These are phyloP conservation scores for Talaromyces funiculosus DNA, from an alignment of 2,329 filamentous ascomycete genomes.

Conservation along the genomic window DNA sequence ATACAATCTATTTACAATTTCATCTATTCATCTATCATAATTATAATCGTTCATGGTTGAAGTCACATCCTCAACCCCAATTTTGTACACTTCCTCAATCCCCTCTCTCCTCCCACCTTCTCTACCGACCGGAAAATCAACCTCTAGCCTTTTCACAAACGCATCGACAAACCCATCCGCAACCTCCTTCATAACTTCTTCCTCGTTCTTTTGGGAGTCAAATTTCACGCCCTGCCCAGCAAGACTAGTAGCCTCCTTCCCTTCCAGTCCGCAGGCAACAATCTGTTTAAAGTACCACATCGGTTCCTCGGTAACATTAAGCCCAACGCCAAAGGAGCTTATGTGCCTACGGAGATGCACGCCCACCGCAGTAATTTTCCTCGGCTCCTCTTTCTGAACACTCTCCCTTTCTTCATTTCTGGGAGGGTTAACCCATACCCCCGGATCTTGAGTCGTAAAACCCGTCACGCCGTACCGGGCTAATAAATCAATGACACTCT, in stretches of 20 bases:
- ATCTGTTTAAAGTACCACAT: conserved; percentile 68
- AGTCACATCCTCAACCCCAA: conserved; percentile 33
- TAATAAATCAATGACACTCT: conserved; percentile 65
- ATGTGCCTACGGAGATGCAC: conserved; percentile 85
- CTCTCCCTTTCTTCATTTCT: background rate
- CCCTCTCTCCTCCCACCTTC: conserved; percentile 12
- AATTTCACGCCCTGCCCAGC: conserved; percentile 43
- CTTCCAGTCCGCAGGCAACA: conserved; percentile 81
- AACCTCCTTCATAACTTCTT: conserved; percentile 42
- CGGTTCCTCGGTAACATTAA: conserved; percentile 51
- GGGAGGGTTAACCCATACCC: conserved; percentile 62
- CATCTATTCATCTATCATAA: background rate
- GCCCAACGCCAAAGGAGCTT: conserved; percentile 74
- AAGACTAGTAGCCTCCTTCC: conserved; percentile 72
- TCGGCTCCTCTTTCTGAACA: conserved; percentile 21
- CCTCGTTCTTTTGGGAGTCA: conserved; percentile 19
- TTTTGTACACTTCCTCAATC: conserved; percentile 34
- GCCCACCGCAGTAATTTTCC: conserved; percentile 83
- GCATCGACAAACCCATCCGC: conserved; percentile 32
- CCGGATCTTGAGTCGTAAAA: conserved; percentile 67
- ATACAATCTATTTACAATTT: conserved; percentile 4
- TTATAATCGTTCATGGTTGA: conserved; percentile 6
- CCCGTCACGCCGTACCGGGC: conserved; percentile 55
- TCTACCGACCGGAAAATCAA: conserved; percentile 13
- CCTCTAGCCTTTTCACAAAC: conserved; percentile 32